Evolutionary conservation across 768 basidiomycete species (phyloP).

Genomic region (Pulveroboletus sp.): DNA sequence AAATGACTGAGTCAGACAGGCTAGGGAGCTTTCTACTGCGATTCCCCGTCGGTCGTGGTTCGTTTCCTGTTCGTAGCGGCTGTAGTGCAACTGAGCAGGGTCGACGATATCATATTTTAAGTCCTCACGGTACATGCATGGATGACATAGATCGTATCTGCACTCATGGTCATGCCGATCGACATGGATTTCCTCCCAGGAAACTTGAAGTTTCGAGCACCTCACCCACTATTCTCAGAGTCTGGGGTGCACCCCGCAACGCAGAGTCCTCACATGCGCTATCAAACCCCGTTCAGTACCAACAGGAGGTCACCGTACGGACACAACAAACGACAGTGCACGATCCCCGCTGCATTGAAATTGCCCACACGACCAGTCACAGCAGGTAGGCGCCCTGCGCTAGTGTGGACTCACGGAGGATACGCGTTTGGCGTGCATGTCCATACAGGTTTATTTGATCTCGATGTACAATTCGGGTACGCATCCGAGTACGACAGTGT

Average conservation of each 20-base stretch:
- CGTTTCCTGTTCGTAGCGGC: no score
- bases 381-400: constrained; percentile 22
- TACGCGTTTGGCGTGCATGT: not conserved
- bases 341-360: constrained; percentile 15
- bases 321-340: constrained; percentile 6
- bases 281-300: constrained; percentile 10
- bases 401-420: constrained; percentile 37
- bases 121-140: no score
- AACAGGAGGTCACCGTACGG: constrained; percentile 3
- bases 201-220: constrained; percentile 26
- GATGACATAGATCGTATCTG: not conserved
- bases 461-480: constrained; percentile 1
- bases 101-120: no score
- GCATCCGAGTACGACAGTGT: constrained; percentile 15
- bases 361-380: not conserved
- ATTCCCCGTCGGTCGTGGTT: no score
- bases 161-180: not conserved
- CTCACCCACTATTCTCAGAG: constrained; percentile 17
- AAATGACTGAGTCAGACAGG: no score
- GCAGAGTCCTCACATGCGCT: constrained; percentile 23
- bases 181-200: constrained; percentile 2
- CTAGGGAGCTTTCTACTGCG: no score
- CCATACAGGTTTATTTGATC: not conserved
- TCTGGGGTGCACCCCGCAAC: constrained; percentile 25
- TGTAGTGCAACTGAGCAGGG: no score